A percentile compares a stretch with the other conserved stretches of the same genome.
Conservation (phyloP, 2,329 filamentous ascomycete genomes). For the Exophiala dermatitidis region DNA sequence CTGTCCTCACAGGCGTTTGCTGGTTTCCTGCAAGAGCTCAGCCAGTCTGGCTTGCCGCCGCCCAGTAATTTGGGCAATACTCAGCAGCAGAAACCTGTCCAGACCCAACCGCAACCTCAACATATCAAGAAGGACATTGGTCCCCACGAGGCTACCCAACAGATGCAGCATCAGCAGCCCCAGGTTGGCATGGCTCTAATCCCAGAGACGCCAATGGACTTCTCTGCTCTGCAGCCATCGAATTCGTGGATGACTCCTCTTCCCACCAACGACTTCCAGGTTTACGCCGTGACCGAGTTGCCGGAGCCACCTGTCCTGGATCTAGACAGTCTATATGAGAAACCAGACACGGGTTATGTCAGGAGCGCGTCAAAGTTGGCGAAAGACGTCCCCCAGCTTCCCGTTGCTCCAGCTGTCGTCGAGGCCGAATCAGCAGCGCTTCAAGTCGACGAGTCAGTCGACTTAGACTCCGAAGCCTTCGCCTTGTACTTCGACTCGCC, state of each 20-base stretch:
- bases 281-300: conserved; percentile 64
- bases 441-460: conserved; percentile 42
- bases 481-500: conserved; percentile 15
- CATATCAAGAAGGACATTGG: conserved; percentile 57
- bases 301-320: conserved; percentile 59
- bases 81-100: conserved; percentile 34
- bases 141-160: conserved; percentile 47
- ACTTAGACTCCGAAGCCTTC: conserved; percentile 29
- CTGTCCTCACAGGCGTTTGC: conserved; percentile 75
- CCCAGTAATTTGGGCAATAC: conserved; percentile 33
- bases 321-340: conserved; percentile 60
- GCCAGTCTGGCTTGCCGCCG: conserved; percentile 49
- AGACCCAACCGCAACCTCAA: conserved; percentile 38
- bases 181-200: conserved; percentile 73
- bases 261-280: conserved; percentile 40
- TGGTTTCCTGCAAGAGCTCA: conserved; percentile 67
- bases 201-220: conserved; percentile 69
- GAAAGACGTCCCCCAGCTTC: conserved; percentile 14
- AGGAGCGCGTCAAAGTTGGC: conserved; percentile 1
- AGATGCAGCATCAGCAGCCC: conserved; percentile 53
- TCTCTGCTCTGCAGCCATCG: conserved; percentile 59
- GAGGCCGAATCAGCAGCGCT: conserved; percentile 46
- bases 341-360: conserved; percentile 38
- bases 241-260: conserved; percentile 45
- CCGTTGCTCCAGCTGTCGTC: conserved; percentile 27